Percentiles rank a stretch among this genome's conserved stretches.
Conservation (phyloP, 139 green algal genomes). For the Edaphochlamys debaryana region DNA sequence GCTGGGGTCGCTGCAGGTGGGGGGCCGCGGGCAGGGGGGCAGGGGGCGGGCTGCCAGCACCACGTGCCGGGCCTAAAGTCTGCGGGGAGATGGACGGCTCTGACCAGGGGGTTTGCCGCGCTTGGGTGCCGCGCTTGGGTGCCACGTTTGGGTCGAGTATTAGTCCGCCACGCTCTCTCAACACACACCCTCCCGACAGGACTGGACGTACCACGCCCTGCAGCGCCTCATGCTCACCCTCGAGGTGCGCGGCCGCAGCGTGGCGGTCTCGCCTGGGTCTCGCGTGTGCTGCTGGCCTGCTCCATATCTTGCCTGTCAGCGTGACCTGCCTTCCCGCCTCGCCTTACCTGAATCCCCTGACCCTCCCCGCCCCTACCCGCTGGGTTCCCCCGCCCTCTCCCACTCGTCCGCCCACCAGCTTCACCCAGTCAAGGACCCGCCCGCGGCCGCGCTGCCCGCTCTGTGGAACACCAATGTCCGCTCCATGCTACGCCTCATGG, state of each 20-base stretch:
- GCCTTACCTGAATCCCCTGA: too few species aligned
- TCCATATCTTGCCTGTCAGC: too few species aligned
- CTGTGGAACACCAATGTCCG: slow-evolving; percentile 16
- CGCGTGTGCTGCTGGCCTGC: too few species aligned
- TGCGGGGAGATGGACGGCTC: neutral
- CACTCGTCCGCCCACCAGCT: too few species aligned
- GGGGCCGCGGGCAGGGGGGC: neutral
- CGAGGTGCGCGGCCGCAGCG: too few species aligned
- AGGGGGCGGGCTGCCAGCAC: neutral
- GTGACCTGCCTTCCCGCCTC: too few species aligned
- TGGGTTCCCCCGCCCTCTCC: too few species aligned
- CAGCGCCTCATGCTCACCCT: slow-evolving; percentile 34
- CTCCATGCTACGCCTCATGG: slow-evolving; percentile 23
- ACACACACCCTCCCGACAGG: slow-evolving; percentile 14
- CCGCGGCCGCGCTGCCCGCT: neutral
- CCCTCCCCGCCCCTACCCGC: too few species aligned
- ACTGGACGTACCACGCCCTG: slow-evolving; percentile 40
- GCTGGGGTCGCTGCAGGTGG: slow-evolving; percentile 32
- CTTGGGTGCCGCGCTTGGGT: too few species aligned
- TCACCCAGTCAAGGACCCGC: slow-evolving; percentile 31
- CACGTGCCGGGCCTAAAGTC: too few species aligned
- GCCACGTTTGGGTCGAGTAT: neutral
- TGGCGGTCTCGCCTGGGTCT: too few species aligned
- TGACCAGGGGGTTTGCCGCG: too few species aligned
- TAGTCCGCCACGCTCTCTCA: neutral